Percentiles rank a stretch among this genome's conserved stretches.
phyloP scores from a whole-genome alignment of 129 eudicot genomes.

The Pittosporum tobira region DNA sequence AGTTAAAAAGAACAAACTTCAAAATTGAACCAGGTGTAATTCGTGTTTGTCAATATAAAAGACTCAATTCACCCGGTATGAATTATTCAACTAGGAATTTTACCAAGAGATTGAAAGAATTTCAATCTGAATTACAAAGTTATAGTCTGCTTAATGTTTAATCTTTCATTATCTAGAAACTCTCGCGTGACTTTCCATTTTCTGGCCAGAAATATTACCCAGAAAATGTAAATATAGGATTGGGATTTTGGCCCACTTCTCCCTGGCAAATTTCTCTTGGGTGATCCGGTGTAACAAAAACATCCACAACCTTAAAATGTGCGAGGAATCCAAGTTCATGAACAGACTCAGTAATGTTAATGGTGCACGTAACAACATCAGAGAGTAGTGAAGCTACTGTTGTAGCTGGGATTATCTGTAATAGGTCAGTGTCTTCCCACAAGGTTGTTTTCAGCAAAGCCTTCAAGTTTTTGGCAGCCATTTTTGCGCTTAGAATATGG shows the following conservation, averaged over 20 bases:
- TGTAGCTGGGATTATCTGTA: conserved; percentile 20
- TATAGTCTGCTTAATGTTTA: too few species aligned
- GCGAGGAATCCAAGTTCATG: conserved; percentile 33
- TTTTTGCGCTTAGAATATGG: conserved; percentile 26
- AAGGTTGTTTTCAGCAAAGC: conserved; percentile 17
- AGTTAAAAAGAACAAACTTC: too few species aligned
- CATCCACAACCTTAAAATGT: conserved; percentile 6
- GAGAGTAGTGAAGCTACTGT: conserved; percentile 42
- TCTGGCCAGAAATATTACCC: not conserved
- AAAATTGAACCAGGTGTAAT: too few species aligned
- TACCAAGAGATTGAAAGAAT: too few species aligned
- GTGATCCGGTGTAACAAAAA: too few species aligned
- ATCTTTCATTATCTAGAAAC: too few species aligned
- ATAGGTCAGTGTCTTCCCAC: conserved; percentile 19
- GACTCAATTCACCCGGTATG: too few species aligned
- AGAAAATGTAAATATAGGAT: not conserved
- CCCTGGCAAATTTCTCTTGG: not conserved
- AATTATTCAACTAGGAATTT: too few species aligned
- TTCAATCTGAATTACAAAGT: too few species aligned
- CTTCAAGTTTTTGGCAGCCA: conserved; percentile 30
- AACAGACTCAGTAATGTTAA: conserved; percentile 30
- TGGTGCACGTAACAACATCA: conserved; percentile 30
- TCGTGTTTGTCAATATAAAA: too few species aligned
- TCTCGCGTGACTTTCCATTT: too few species aligned
- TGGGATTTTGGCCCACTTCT: not conserved